phyloP scores from a whole-genome alignment of 495 filamentous ascomycete species.

The Penicillium subrubescens region DNA sequence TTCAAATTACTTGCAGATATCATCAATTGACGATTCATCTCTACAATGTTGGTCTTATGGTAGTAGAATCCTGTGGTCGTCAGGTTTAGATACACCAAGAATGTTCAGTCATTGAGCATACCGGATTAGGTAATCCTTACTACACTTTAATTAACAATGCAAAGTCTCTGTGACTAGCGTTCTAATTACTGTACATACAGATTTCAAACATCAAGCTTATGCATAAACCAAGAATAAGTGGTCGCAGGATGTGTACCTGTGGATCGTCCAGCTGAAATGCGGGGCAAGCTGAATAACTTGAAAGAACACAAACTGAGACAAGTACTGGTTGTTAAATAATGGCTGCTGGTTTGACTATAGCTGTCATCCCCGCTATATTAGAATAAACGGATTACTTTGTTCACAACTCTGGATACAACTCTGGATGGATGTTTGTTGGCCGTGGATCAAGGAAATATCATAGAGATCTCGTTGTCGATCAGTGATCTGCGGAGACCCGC shows the following conservation, averaged over 20 bases:
- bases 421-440: neutral
- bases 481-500: neutral
- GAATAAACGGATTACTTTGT: neutral
- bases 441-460: neutral
- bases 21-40: slow-evolving; percentile 14
- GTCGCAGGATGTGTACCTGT: neutral
- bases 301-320: neutral
- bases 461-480: neutral
- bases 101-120: too few species aligned
- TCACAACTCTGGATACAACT: too few species aligned
- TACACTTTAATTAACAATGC: too few species aligned
- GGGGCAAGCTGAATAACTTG: neutral
- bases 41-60: neutral
- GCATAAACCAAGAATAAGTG: neutral
- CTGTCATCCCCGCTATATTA: neutral
- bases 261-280: neutral
- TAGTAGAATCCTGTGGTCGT: neutral
- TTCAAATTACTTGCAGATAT: slow-evolving; percentile 23
- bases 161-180: too few species aligned
- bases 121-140: too few species aligned
- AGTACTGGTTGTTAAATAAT: neutral
- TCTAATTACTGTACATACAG: too few species aligned
- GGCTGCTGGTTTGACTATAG: neutral
- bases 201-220: neutral
- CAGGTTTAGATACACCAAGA: too few species aligned